Evolutionary conservation across 306 rosid genomes (phyloP), one percentile per base, ranked within the genome.

Genomic region (Begonia fuchsioides): DNA sequence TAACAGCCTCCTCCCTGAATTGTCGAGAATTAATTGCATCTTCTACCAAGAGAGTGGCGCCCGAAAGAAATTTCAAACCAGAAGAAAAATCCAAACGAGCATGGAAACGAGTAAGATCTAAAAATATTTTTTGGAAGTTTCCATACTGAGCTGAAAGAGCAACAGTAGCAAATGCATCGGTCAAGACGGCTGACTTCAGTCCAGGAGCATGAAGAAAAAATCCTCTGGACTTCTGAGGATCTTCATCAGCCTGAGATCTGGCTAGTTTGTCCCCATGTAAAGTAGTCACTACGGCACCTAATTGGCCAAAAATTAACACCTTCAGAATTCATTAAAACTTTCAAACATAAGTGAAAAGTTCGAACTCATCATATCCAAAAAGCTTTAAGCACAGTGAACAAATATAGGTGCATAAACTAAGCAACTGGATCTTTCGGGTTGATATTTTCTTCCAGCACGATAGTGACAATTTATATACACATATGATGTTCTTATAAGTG

Each of bases 141-240:
- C 98, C 95, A 52, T 60, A 54, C 63, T 84, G 98, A 40, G 95
- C 94, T 43, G 94, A 68, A 59, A 90, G 68, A 10, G 87, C 71
- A 17, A 71, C 44, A 17, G 95, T 72, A 52, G 69, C 95, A 69
- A 90, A 81, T 41, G 55, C 3, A 57, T 85, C 95, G 13, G 92
- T 85, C 11, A 77, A 55, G 64, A 77, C 39, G 53, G 81, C 71
- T 54, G 87, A 75, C 63, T 78, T 76, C 11, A 72, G 54, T 55
- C 74, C 72, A 55, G 73, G 58, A 72, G 69, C 65, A 54, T 66
- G 57, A 49, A 79, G 55, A 61, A 47, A 48, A 53, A 66, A 47
- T 51, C 95, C 84, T 32, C 57, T 63, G 50, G 65, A 64, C 55
- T 55, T 68, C 66, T 64, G 77, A 49, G 56, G 64, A 53, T 54